Percentiles rank a stretch among this genome's conserved stretches.
Evolutionary conservation across 139 green algal genomes (phyloP).

Genomic region (Haematococcus lacustris): DNA sequence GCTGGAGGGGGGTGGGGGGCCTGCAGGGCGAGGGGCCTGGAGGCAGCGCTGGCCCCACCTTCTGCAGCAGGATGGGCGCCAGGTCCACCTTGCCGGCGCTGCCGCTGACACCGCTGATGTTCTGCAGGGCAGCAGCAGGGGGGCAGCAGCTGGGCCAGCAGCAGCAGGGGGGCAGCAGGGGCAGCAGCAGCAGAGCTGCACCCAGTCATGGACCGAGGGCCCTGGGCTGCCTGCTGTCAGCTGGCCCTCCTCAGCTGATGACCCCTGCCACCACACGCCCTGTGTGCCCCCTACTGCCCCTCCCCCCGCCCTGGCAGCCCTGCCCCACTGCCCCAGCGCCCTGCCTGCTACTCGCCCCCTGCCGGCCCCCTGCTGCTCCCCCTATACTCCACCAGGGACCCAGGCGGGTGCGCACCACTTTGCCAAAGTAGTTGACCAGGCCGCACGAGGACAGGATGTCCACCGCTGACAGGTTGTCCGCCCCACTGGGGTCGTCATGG

Average conservation of each 20-base stretch:
- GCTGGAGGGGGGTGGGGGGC: no score
- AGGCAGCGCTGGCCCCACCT: slow-evolving; percentile 33
- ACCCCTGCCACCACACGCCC: no score
- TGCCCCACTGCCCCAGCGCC: no score
- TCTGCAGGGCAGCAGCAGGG: slow-evolving; percentile 23
- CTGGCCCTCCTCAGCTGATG: no score
- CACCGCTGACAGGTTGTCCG: slow-evolving; percentile 86
- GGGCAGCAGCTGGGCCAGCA: not conserved
- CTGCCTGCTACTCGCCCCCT: no score
- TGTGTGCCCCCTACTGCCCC: no score
- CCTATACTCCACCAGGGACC: no score
- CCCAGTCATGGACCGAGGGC: no score
- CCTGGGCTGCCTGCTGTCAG: no score
- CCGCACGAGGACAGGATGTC: slow-evolving; percentile 79
- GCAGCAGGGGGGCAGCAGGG: not conserved
- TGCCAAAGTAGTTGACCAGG: slow-evolving; percentile 99
- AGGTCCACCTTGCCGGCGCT: slow-evolving; percentile 19
- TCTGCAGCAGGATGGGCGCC: slow-evolving; percentile 64
- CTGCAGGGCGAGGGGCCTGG: no score
- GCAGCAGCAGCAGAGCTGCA: not conserved
- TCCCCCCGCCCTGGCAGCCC: no score
- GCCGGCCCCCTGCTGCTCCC: no score
- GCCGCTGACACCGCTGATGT: slow-evolving; percentile 24
- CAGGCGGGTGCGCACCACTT: slow-evolving; percentile 66
- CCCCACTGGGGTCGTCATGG: slow-evolving; percentile 91